Percentiles rank a stretch among this genome's conserved stretches.
Conservation (phyloP, 805 yeast genomes). For the Candida andamanensis region DNA sequence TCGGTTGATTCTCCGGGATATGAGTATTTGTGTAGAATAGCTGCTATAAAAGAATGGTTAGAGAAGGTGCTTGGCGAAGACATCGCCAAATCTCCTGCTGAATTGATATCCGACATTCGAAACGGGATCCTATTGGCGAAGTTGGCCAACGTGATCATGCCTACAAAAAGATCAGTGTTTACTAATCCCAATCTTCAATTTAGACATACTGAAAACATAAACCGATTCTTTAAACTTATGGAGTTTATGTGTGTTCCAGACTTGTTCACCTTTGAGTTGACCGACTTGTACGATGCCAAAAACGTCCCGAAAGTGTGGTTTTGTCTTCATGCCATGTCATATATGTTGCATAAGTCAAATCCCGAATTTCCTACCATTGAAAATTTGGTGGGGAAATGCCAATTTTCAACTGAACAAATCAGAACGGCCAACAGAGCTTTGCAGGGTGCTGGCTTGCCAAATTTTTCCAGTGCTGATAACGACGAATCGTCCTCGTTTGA, state of each 20-base stretch:
- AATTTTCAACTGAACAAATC: slow-evolving; percentile 66
- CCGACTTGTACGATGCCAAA: slow-evolving; percentile 88
- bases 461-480: slow-evolving; percentile 49
- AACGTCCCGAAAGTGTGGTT: slow-evolving; percentile 91
- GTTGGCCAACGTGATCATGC: slow-evolving; percentile 65
- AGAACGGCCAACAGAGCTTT: slow-evolving; percentile 63
- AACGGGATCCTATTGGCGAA: slow-evolving; percentile 86
- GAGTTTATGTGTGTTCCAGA: slow-evolving; percentile 76
- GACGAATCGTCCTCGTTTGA: slow-evolving; percentile 17
- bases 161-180: slow-evolving; percentile 53
- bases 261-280: slow-evolving; percentile 82
- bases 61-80: slow-evolving; percentile 55
- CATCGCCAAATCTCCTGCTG: slow-evolving; percentile 50
- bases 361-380: slow-evolving; percentile 53
- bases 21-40: slow-evolving; percentile 75
- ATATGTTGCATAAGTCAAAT: slow-evolving; percentile 56
- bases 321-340: slow-evolving; percentile 85
- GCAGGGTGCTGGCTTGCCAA: slow-evolving; percentile 67
- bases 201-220: slow-evolving; percentile 90
- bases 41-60: slow-evolving; percentile 80
- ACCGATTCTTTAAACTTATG: slow-evolving; percentile 68
- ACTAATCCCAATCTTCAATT: slow-evolving; percentile 61
- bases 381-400: slow-evolving; percentile 55
- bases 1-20: slow-evolving; percentile 42
- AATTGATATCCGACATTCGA: slow-evolving; percentile 61